phyloP scores from a whole-genome alignment of 176 grass and related monocot species.

The Ensete ventricosum region DNA sequence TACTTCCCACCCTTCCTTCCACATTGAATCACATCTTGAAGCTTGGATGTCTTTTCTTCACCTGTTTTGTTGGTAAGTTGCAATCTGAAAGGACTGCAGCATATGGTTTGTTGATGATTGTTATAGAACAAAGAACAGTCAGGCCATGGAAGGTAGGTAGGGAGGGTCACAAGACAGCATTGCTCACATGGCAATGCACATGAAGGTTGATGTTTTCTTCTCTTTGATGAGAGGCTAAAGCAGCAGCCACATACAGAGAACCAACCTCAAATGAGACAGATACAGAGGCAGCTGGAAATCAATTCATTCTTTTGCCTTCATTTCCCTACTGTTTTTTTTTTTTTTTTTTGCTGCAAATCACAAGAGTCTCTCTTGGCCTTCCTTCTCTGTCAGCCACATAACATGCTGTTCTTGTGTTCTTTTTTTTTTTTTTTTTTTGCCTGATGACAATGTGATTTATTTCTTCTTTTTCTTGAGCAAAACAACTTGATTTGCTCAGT shows the following conservation, averaged over 20 bases:
- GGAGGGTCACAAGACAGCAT: neutral
- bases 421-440: neutral
- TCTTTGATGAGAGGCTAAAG: neutral
- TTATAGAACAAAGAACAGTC: neutral
- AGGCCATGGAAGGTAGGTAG: neutral
- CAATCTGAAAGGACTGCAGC: no score
- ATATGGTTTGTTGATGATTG: no score
- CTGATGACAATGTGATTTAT: neutral
- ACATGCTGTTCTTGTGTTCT: conserved; percentile 18
- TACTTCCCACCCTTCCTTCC: neutral
- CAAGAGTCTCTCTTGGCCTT: conserved; percentile 2
- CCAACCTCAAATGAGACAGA: neutral
- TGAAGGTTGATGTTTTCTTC: conserved; percentile 1
- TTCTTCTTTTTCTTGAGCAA: neutral
- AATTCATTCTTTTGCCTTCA: neutral
- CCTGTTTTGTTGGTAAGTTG: no score
- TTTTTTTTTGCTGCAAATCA: neutral
- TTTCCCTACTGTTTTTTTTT: neutral
- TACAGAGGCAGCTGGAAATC: neutral
- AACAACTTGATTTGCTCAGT: neutral
- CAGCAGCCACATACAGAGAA: neutral
- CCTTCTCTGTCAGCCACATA: conserved; percentile 5
- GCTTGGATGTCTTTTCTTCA: no score
- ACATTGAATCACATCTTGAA: neutral
- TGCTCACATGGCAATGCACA: conserved; percentile 23